Evolutionary conservation across 768 basidiomycete species (phyloP).

Genomic region (Tricholoma furcatifolium): DNA sequence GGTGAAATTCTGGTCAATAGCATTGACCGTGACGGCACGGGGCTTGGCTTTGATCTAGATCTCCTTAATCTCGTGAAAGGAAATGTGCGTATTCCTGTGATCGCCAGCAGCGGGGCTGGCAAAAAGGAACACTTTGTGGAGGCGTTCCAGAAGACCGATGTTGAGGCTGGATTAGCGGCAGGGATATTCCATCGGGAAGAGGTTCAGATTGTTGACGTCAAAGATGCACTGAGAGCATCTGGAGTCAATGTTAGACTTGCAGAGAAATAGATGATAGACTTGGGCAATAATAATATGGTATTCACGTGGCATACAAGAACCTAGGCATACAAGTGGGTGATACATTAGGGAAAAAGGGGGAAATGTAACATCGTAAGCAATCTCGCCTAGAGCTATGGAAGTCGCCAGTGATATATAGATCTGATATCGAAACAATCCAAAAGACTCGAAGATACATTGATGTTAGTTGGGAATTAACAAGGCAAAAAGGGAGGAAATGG

Average conservation of each 20-base stretch:
- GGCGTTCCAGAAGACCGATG: conserved; percentile 76
- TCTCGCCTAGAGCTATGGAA: conserved; percentile 7
- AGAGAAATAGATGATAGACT: not conserved
- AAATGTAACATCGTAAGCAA: conserved; percentile 8
- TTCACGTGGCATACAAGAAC: conserved; percentile 6
- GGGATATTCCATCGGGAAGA: conserved; percentile 95
- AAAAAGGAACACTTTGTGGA: conserved; percentile 79
- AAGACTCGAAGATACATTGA: conserved; percentile 11
- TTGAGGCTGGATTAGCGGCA: conserved; percentile 92
- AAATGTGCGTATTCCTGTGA: conserved; percentile 85
- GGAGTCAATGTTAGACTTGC: conserved; percentile 46
- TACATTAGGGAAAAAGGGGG: not conserved
- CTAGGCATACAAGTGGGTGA: conserved; percentile 8
- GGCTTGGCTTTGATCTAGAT: conserved; percentile 87
- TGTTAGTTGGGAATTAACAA: conserved; percentile 17
- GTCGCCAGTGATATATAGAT: conserved; percentile 7
- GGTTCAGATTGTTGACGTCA: conserved; percentile 82
- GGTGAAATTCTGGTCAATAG: conserved; percentile 95
- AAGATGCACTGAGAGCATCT: conserved; percentile 47
- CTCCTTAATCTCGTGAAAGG: conserved; percentile 73
- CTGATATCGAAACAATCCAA: conserved; percentile 22
- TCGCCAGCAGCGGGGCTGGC: conserved; percentile 95
- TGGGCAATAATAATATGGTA: not conserved
- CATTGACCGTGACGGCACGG: conserved; percentile 95
- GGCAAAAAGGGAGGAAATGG: conserved; percentile 4